phyloP scores from a whole-genome alignment of 2,329 filamentous ascomycete species.

The Colletotrichum sp. region DNA sequence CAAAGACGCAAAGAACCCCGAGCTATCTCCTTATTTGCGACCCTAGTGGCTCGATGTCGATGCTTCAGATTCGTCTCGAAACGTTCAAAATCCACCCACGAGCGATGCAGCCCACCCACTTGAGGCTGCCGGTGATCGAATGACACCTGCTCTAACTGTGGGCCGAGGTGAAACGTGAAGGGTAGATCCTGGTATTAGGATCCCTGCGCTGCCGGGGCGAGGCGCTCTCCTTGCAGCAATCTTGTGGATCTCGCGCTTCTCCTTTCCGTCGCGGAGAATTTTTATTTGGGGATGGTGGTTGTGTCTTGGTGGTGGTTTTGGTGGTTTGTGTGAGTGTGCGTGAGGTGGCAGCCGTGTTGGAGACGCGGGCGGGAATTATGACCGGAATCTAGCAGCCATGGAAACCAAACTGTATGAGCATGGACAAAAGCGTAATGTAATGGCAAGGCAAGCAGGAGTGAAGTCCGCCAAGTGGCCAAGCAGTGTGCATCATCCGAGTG shows the following conservation, averaged over 20 bases:
- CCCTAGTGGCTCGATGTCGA: conserved; percentile 10
- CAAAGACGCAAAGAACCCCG: not conserved
- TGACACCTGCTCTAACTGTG: conserved; percentile 6
- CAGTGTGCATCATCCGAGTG: not conserved
- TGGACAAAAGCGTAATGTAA: not conserved
- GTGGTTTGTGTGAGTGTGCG: not conserved
- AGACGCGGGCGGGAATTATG: not conserved
- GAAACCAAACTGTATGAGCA: not conserved
- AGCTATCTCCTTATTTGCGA: not conserved
- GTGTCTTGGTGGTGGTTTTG: not conserved
- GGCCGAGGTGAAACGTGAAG: conserved; percentile 17
- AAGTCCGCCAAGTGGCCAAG: not conserved
- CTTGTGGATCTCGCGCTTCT: conserved; percentile 18
- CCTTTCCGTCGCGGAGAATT: conserved; percentile 18
- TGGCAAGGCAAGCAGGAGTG: not conserved
- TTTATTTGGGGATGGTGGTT: not conserved
- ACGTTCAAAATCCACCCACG: not conserved
- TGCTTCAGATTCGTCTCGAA: conserved; percentile 22
- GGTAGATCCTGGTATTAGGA: not conserved
- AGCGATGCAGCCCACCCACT: conserved; percentile 4
- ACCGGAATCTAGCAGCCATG: not conserved
- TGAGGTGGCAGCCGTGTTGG: not conserved
- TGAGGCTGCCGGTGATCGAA: conserved; percentile 9
- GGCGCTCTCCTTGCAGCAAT: conserved; percentile 18
- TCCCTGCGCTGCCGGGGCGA: not conserved